A percentile compares a stretch with the other conserved stretches of the same genome.
Evolutionary conservation across 225 moss, liverwort and hornwort species (phyloP).

Genomic region (Straminergon stramineum): DNA sequence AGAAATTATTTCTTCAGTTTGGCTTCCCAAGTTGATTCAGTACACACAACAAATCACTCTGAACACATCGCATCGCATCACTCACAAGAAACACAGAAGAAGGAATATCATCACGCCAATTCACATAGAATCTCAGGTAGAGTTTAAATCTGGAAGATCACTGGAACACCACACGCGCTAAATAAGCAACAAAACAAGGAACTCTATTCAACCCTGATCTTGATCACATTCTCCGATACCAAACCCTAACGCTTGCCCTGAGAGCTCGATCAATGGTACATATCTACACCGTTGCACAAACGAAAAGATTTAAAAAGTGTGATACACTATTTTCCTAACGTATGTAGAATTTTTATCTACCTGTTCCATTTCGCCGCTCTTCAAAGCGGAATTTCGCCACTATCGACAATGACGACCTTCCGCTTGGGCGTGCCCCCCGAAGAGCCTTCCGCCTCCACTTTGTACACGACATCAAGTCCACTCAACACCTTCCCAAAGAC

Average conservation of each 20-base stretch:
- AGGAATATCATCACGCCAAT: neutral
- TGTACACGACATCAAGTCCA: slow-evolving; percentile 69
- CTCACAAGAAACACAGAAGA: neutral
- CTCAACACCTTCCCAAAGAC: slow-evolving; percentile 52
- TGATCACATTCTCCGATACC: neutral
- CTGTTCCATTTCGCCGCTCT: neutral
- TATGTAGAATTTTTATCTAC: neutral
- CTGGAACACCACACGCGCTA: neutral
- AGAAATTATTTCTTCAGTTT: neutral
- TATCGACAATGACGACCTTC: slow-evolving; percentile 53
- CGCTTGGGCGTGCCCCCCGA: slow-evolving; percentile 59
- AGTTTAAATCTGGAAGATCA: neutral
- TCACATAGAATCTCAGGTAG: neutral
- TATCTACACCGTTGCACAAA: neutral
- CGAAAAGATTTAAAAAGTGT: neutral
- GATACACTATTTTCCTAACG: neutral
- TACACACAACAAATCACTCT: neutral
- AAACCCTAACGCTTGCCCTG: neutral
- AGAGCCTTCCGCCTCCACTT: slow-evolving; percentile 68
- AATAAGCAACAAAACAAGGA: neutral
- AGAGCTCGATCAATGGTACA: neutral
- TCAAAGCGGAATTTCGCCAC: slow-evolving; percentile 68
- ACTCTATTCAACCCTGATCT: neutral
- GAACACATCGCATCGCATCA: neutral
- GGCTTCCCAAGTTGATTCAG: neutral